A percentile compares a stretch with the other conserved stretches of the same genome.
These are phyloP conservation scores for Friedmanniomyces simplex DNA, from an alignment of 495 filamentous ascomycete species.

Conservation along the genomic window DNA sequence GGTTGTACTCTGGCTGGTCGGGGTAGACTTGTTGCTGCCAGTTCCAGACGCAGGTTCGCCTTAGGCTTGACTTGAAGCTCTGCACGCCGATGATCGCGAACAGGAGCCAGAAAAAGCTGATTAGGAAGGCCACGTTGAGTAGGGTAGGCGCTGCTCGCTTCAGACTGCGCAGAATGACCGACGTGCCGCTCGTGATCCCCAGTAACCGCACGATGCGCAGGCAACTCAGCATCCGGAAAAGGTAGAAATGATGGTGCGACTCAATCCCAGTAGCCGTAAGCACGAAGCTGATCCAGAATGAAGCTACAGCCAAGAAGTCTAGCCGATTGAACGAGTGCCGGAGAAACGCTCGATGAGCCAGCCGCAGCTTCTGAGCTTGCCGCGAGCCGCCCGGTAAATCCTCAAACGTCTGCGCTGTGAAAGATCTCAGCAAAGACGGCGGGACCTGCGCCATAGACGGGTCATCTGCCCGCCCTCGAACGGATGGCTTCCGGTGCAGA, in stretches of 20 bases:
- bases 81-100: conserved; percentile 96
- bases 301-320: conserved; percentile 92
- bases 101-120: conserved; percentile 97
- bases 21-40: conserved; percentile 39
- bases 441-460: conserved; percentile 2
- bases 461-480: conserved; percentile 28
- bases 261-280: conserved; percentile 61
- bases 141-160: conserved; percentile 91
- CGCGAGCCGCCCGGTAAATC: conserved; percentile 52
- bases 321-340: conserved; percentile 91
- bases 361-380: conserved; percentile 69
- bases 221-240: conserved; percentile 95
- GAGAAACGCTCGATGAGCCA: conserved; percentile 86
- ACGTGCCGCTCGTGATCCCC: conserved; percentile 80
- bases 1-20: conserved; percentile 23
- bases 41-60: conserved; percentile 76
- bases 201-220: conserved; percentile 83
- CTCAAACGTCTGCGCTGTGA: conserved; percentile 57
- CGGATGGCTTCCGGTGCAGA: conserved; percentile 61
- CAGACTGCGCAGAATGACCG: conserved; percentile 85
- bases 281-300: conserved; percentile 83
- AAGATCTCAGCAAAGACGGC: conserved; percentile 67
- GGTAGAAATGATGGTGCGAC: conserved; percentile 56
- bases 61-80: conserved; percentile 91
- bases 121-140: conserved; percentile 90